These are phyloP conservation scores for Talaromyces sp. DNA, from an alignment of 2,329 filamentous ascomycete species.

Conservation along the genomic window DNA sequence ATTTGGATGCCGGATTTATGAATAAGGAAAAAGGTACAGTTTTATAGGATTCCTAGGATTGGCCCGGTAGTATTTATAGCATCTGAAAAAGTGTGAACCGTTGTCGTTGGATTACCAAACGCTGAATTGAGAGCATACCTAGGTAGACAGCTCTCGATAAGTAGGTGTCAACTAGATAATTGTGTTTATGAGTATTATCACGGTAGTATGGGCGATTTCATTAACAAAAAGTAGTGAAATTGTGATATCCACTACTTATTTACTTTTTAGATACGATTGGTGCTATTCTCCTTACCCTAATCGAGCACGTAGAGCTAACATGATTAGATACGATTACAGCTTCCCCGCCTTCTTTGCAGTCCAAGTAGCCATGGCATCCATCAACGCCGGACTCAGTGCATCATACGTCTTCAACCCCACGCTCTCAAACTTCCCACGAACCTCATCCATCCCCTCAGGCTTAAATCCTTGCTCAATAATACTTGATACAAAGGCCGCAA, in stretches of 20 bases:
- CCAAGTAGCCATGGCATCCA: constrained; percentile 60
- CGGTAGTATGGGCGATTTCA: too few relatives aligned
- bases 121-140: neutral
- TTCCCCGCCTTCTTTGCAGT: constrained; percentile 50
- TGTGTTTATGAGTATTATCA: too few relatives aligned
- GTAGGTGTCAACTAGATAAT: too few relatives aligned
- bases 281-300: neutral
- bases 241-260: too few relatives aligned
- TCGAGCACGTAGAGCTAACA: neutral
- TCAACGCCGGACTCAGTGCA: constrained; percentile 58
- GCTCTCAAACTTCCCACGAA: constrained; percentile 53
- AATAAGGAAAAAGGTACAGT: neutral
- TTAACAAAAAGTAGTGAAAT: too few relatives aligned
- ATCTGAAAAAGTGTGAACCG: neutral
- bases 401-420: constrained; percentile 63
- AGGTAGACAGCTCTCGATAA: too few relatives aligned
- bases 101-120: neutral
- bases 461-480: constrained; percentile 67
- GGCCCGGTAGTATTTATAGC: neutral
- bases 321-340: constrained; percentile 19
- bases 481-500: constrained; percentile 65
- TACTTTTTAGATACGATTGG: neutral
- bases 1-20: neutral
- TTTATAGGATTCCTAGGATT: too few relatives aligned
- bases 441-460: constrained; percentile 53